Base-by-base conservation (phyloP, 176 grass and related monocot species). In the Puya raimondii region DNA sequence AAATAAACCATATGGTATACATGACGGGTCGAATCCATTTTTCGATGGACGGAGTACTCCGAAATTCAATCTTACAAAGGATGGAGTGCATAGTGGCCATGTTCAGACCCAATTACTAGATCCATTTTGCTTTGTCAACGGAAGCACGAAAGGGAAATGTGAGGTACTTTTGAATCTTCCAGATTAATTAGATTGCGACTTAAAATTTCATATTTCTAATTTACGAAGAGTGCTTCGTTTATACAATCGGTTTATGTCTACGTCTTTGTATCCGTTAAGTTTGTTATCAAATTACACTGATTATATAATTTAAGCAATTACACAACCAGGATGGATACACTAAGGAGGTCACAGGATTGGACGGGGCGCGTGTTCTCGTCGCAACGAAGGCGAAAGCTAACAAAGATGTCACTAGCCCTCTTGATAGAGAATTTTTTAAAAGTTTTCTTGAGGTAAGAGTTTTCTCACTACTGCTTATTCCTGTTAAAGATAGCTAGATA, bases 71-170 rank as follows among this genome's bases (percentile, higher is more conserved):
- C 64, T 92, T 64, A 27, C 68, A 26, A 86, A 72, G 10, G 47
- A 13, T 56, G 92, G 81, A 78, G 86, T 89, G 22, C 88, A 96
- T 76, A 96, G 84, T 3, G 88, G 92, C 25, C 92, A 96, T 85
- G 81, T 96, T 85, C 88, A 96, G 70, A 92, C 81, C 64, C 86
- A 81, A 48, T 42, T 85, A 58, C 57, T 64, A 33, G 88, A 96
- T 80, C 76, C 81, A 59, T 96, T 96, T 66, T 96, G 88, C 47
- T 26, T 70, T 2, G 25, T 75, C 20, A 79, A 89, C 51, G 79
- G 64, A 65, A 80, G 83, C 50, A 72, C 51, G 10, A 91, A 79
- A 89, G 92, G 92, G 71, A 87, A 18, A 87, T 96, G 86, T 29
- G 81, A 96, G 88, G 92, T 91, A 87, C 75, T 48, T 65, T 15